Conservation (phyloP, 805 yeast genomes). For the Clavispora carvajalis region DNA sequence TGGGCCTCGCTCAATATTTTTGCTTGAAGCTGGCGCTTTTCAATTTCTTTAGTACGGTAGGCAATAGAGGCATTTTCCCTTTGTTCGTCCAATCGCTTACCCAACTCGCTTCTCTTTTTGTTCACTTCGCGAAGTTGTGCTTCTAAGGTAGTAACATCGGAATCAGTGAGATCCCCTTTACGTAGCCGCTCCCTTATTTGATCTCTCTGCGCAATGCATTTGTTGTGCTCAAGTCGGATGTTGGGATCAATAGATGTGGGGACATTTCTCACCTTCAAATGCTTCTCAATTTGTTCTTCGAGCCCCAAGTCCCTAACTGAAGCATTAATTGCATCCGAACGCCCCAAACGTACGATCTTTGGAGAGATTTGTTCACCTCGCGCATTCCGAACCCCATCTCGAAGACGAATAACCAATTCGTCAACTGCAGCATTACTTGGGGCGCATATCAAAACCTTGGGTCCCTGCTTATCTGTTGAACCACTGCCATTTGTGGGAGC, state of each 20-base stretch:
- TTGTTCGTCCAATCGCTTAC: conserved; percentile 69
- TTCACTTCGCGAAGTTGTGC: conserved; percentile 50
- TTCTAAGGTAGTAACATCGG: conserved; percentile 44
- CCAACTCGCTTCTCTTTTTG: conserved; percentile 59
- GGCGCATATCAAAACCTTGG: conserved; percentile 84
- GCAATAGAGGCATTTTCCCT: conserved; percentile 69
- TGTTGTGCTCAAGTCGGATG: conserved; percentile 46
- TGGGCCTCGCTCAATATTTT: conserved; percentile 69
- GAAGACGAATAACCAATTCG: conserved; percentile 80
- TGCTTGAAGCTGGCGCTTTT: conserved; percentile 69
- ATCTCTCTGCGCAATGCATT: conserved; percentile 55
- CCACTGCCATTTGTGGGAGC: conserved; percentile 21
- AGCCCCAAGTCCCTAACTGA: conserved; percentile 78
- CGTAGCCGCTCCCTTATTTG: conserved; percentile 38
- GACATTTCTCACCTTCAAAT: conserved; percentile 38
- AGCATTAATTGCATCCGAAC: conserved; percentile 80
- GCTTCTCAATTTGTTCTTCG: conserved; percentile 77
- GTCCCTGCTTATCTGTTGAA: conserved; percentile 23
- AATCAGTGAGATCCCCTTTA: conserved; percentile 29
- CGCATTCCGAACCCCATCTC: conserved; percentile 59
- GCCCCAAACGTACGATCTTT: conserved; percentile 77
- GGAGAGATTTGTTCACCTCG: conserved; percentile 54
- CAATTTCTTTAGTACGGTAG: conserved; percentile 70
- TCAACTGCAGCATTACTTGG: conserved; percentile 99
- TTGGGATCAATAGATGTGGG: conserved; percentile 40